A percentile compares a stretch with the other conserved stretches of the same genome.
Conservation (phyloP, 2,329 filamentous ascomycete genomes). For the Fusarium nelsonii region DNA sequence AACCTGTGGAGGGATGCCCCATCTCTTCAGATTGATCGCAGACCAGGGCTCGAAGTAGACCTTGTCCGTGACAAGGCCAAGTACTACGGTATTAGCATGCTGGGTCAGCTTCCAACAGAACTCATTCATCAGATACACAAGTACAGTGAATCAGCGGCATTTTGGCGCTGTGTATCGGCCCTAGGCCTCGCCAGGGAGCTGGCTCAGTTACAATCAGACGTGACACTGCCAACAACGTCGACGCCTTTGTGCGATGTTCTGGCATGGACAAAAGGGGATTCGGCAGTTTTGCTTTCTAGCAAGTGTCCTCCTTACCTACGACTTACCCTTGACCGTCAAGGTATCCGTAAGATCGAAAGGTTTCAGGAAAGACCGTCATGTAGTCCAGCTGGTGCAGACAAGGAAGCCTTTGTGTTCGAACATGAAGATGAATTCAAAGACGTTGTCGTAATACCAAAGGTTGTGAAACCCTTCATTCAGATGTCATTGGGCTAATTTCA, state of each 20-base stretch:
- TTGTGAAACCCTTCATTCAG: neutral
- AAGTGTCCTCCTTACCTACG: neutral
- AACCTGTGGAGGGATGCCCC: slow-evolving; percentile 21
- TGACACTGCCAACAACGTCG: neutral
- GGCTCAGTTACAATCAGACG: neutral
- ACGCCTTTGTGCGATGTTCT: slow-evolving; percentile 9
- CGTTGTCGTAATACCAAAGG: slow-evolving; percentile 1
- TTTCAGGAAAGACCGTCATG: neutral
- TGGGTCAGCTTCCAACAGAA: slow-evolving; percentile 9
- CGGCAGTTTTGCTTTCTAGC: neutral
- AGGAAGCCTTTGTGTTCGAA: slow-evolving; percentile 7
- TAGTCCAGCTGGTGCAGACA: neutral
- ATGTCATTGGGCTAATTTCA: neutral
- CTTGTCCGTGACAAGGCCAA: slow-evolving; percentile 21
- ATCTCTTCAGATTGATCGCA: slow-evolving; percentile 4
- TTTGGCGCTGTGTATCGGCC: slow-evolving; percentile 16
- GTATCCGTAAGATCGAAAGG: slow-evolving; percentile 12
- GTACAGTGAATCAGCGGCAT: slow-evolving; percentile 7
- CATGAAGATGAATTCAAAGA: neutral
- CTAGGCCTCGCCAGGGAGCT: slow-evolving; percentile 10
- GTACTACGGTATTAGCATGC: neutral
- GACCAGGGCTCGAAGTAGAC: neutral
- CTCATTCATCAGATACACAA: slow-evolving; percentile 14
- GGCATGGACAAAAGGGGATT: slow-evolving; percentile 13
- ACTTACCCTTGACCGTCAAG: slow-evolving; percentile 11